Conservation (phyloP, 2,329 filamentous ascomycete species). For the Chaetomium strumarium region DNA sequence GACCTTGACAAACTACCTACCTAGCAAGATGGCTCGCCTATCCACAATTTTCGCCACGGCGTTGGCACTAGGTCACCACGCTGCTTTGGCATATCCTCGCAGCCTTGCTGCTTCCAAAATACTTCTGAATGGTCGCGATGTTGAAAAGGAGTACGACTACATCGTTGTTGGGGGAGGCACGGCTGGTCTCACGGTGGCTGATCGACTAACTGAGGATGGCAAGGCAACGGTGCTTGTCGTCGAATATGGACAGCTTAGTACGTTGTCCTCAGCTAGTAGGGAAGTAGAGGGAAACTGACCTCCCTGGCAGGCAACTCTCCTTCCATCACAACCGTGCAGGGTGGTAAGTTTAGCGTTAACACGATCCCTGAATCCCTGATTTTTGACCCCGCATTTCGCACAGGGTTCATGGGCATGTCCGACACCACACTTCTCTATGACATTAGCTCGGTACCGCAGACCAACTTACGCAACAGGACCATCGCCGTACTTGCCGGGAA, state of each 20-base stretch:
- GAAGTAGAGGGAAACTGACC: not conserved
- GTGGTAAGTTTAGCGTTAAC: slow-evolving; percentile 1
- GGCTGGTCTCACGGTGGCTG: slow-evolving; percentile 21
- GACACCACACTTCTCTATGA: slow-evolving; percentile 22
- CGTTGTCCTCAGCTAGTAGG: not conserved
- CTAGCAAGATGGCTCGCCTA: slow-evolving; percentile 12
- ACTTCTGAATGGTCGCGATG: slow-evolving; percentile 10
- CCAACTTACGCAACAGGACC: slow-evolving; percentile 24
- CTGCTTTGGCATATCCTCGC: slow-evolving; percentile 3
- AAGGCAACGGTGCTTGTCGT: slow-evolving; percentile 23
- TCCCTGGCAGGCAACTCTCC: slow-evolving; percentile 18
- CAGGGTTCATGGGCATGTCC: slow-evolving; percentile 17
- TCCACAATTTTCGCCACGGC: not conserved
- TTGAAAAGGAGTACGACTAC: slow-evolving; percentile 27
- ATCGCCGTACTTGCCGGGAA: slow-evolving; percentile 24
- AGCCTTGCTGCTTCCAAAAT: slow-evolving; percentile 6
- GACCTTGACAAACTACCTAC: too few species aligned
- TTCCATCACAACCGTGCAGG: slow-evolving; percentile 18
- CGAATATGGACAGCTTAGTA: slow-evolving; percentile 24
- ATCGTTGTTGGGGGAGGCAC: slow-evolving; percentile 23
- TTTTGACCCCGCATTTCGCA: too few species aligned
- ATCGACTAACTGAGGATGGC: slow-evolving; percentile 20
- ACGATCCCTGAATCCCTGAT: too few species aligned
- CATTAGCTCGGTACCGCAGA: slow-evolving; percentile 29
- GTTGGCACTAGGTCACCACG: not conserved